phyloP scores from a whole-genome alignment of 2,329 filamentous ascomycete genomes.

The Apiospora koreana region DNA sequence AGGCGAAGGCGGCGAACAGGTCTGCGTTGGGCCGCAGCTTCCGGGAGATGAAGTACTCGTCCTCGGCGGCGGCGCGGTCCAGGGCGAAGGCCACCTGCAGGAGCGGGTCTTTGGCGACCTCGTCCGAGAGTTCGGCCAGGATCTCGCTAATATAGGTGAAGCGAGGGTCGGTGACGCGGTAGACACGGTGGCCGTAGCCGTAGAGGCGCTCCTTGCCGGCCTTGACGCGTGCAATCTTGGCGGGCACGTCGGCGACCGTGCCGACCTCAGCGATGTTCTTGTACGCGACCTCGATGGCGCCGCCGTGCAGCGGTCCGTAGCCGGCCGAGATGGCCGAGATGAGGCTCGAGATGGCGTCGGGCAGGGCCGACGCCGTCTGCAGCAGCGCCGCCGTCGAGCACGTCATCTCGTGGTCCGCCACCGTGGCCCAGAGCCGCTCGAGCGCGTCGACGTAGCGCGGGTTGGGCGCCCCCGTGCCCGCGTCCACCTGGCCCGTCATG shows the following conservation, averaged over 20 bases:
- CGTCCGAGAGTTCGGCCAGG: slow-evolving; percentile 15
- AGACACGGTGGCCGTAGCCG: slow-evolving; percentile 24
- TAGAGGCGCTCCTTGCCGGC: slow-evolving; percentile 22
- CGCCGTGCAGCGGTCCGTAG: slow-evolving; percentile 23
- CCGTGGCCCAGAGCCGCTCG: slow-evolving; percentile 20
- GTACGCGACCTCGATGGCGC: slow-evolving; percentile 25
- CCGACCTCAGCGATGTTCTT: slow-evolving; percentile 22
- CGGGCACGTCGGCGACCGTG: slow-evolving; percentile 18
- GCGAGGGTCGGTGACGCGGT: slow-evolving; percentile 23
- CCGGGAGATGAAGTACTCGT: slow-evolving; percentile 24
- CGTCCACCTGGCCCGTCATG: slow-evolving; percentile 22
- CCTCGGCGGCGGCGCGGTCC: slow-evolving; percentile 19
- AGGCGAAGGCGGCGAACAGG: slow-evolving; percentile 22
- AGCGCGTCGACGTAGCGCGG: slow-evolving; percentile 17
- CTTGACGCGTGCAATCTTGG: slow-evolving; percentile 19
- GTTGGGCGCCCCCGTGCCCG: slow-evolving; percentile 19
- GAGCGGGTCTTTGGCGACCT: slow-evolving; percentile 10
- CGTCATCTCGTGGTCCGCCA: slow-evolving; percentile 25
- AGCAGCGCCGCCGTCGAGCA: slow-evolving; percentile 23
- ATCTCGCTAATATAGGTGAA: slow-evolving; percentile 21
- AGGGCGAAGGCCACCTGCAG: slow-evolving; percentile 21
- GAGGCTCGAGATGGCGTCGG: slow-evolving; percentile 20
- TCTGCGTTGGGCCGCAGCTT: slow-evolving; percentile 24
- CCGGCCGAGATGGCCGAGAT: slow-evolving; percentile 20
- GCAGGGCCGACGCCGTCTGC: slow-evolving; percentile 21